Conservation (phyloP, 441 rosid genomes). For the Mallotus repandus region DNA sequence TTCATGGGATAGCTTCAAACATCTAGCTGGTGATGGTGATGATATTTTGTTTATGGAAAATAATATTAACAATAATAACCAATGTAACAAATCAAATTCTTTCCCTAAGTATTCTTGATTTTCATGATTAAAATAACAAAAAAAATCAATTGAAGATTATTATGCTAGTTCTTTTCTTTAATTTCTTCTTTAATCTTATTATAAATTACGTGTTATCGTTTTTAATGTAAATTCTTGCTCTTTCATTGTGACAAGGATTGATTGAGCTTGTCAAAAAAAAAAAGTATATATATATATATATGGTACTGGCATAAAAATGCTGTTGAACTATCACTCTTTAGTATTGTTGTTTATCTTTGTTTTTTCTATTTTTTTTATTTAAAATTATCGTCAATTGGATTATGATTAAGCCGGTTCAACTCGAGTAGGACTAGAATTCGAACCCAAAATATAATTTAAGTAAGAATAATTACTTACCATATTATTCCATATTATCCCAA, state of each 20-base stretch:
- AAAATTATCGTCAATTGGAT: too few species aligned
- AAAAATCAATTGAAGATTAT: neutral
- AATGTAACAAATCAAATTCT: constrained; percentile 12
- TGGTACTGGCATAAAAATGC: too few species aligned
- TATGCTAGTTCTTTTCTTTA: neutral
- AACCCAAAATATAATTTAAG: too few species aligned
- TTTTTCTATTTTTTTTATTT: too few species aligned
- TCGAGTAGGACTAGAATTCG: too few species aligned
- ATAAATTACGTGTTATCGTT: neutral
- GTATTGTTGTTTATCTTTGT: too few species aligned
- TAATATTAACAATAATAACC: constrained; percentile 13
- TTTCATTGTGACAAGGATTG: neutral
- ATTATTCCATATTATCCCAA: too few species aligned
- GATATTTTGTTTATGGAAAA: constrained; percentile 37
- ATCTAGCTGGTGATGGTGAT: constrained; percentile 30
- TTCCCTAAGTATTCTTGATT: constrained; percentile 7
- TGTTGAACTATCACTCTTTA: too few species aligned
- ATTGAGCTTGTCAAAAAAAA: neutral
- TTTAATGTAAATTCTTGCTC: constrained; percentile 11
- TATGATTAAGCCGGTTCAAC: too few species aligned
- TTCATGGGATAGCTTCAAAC: constrained; percentile 53
- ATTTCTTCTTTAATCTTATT: neutral
- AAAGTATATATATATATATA: too few species aligned
- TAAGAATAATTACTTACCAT: too few species aligned
- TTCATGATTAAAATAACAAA: too few species aligned